Conservation (phyloP, 495 filamentous ascomycete genomes). For the Penicillium atrosanguineum region DNA sequence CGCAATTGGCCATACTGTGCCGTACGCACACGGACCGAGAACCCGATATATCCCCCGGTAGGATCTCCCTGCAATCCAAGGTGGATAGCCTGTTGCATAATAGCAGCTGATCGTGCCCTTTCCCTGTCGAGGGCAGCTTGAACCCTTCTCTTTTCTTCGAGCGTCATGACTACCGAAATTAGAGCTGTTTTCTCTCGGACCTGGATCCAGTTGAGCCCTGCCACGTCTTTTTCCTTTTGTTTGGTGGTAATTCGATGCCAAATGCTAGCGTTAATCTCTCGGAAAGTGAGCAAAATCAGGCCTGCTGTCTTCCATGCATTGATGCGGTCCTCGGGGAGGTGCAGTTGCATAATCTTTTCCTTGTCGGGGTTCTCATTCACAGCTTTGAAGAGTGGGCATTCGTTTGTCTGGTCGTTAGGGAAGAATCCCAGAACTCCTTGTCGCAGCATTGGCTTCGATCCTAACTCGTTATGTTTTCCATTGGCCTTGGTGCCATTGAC, state of each 20-base stretch:
- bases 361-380: conserved; percentile 12
- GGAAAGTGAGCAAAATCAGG: conserved; percentile 30
- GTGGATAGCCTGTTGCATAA: not conserved
- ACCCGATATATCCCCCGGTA: not conserved
- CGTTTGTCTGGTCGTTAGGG: not conserved
- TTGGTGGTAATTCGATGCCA: conserved; percentile 22
- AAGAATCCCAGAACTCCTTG: conserved; percentile 15
- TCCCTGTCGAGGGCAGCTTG: not conserved
- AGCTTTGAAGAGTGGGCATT: conserved; percentile 15
- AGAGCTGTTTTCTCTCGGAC: not conserved
- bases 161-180: not conserved
- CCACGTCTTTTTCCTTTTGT: conserved; percentile 7
- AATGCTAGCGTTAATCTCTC: conserved; percentile 18
- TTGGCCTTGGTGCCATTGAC: too few relatives aligned
- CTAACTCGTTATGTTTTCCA: not conserved
- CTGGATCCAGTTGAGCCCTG: conserved; percentile 24
- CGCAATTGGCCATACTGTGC: not conserved
- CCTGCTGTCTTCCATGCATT: conserved; percentile 31
- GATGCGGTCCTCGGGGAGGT: conserved; percentile 20
- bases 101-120: not conserved
- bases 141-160: not conserved
- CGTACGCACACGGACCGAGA: not conserved
- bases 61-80: not conserved
- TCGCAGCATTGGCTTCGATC: conserved; percentile 1
- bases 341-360: conserved; percentile 21